Conservation (phyloP, 768 basidiomycete genomes). For the Psilocybe tampanensis region DNA sequence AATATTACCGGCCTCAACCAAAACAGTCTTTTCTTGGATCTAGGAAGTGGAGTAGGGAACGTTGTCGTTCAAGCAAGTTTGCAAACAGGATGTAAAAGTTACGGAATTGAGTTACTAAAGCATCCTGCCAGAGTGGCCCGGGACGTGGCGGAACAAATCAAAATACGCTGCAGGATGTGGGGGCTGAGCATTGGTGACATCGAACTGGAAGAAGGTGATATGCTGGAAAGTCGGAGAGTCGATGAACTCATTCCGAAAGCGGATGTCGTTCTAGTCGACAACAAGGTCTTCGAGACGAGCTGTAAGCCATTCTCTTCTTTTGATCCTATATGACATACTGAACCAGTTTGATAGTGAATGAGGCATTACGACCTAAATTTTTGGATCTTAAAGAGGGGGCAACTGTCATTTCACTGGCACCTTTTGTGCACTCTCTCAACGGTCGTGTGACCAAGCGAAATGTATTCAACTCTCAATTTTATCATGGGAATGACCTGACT, state of each 20-base stretch:
- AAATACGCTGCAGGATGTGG: constrained; percentile 88
- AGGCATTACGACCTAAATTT: constrained; percentile 84
- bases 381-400: constrained; percentile 94
- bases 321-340: neutral
- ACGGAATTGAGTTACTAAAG: constrained; percentile 78
- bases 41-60: constrained; percentile 88
- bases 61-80: constrained; percentile 81
- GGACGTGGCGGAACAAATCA: constrained; percentile 74
- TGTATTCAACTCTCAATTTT: constrained; percentile 39
- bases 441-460: constrained; percentile 86
- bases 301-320: constrained; percentile 47
- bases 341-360: constrained; percentile 64
- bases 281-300: constrained; percentile 78
- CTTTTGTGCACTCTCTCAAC: constrained; percentile 74
- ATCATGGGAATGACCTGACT: neutral
- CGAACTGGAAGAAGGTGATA: constrained; percentile 84
- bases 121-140: constrained; percentile 81
- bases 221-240: constrained; percentile 70
- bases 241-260: constrained; percentile 74
- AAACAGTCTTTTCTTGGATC: constrained; percentile 75
- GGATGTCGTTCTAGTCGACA: constrained; percentile 91
- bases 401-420: constrained; percentile 84
- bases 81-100: constrained; percentile 76
- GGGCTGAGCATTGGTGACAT: constrained; percentile 76
- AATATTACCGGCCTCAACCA: constrained; percentile 55